Conservation (phyloP, 305 asterid species). For the Solanum hybrid region DNA sequence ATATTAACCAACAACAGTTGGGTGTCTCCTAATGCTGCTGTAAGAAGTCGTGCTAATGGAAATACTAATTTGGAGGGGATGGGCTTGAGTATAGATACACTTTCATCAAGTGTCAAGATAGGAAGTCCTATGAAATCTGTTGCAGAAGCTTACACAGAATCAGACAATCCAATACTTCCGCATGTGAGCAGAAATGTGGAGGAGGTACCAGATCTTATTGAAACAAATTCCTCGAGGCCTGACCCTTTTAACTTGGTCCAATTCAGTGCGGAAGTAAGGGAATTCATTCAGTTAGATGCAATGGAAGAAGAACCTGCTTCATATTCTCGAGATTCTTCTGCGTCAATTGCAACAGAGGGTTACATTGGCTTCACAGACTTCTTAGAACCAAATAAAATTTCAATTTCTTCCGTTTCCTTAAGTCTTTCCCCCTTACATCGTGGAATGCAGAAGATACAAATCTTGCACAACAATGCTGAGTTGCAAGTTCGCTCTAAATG, state of each 20-base stretch:
- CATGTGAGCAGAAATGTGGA: slow-evolving; percentile 5
- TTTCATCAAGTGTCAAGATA: slow-evolving; percentile 32
- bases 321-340: slow-evolving; percentile 31
- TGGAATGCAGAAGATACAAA: slow-evolving; percentile 54
- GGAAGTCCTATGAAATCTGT: slow-evolving; percentile 22
- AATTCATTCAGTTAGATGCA: slow-evolving; percentile 34
- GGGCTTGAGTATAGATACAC: slow-evolving; percentile 15
- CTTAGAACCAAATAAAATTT: slow-evolving; percentile 46
- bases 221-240: slow-evolving; percentile 22
- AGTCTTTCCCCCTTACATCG: slow-evolving; percentile 39
- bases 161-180: neutral
- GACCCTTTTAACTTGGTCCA: slow-evolving; percentile 43
- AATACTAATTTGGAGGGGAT: slow-evolving; percentile 26
- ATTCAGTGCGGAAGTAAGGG: slow-evolving; percentile 32
- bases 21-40: slow-evolving; percentile 72
- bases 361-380: slow-evolving; percentile 28
- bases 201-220: slow-evolving; percentile 18
- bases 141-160: slow-evolving; percentile 12
- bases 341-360: slow-evolving; percentile 22
- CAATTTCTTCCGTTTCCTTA: slow-evolving; percentile 45
- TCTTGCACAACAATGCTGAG: slow-evolving; percentile 37
- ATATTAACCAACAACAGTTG: slow-evolving; percentile 61
- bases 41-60: slow-evolving; percentile 62
- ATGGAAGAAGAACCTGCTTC: slow-evolving; percentile 47
- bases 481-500: slow-evolving; percentile 44